Conservation (phyloP, 83 land plant genomes). For the Picea mariana region DNA sequence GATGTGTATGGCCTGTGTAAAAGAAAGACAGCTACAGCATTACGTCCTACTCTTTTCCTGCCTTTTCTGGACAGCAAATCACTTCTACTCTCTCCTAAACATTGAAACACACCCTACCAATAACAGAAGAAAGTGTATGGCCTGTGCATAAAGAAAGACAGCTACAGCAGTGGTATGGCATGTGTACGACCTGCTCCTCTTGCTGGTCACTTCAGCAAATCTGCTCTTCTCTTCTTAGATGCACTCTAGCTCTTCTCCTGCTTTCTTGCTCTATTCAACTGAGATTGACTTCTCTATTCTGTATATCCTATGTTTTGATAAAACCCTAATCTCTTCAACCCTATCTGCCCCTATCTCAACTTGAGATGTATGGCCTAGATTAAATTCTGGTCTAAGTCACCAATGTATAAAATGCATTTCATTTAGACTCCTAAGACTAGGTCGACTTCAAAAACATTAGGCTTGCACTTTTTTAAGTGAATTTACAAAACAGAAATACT, state of each 20-base stretch:
- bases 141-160: neutral
- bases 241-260: too few relatives aligned
- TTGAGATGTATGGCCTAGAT: neutral
- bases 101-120: too few relatives aligned
- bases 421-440: neutral
- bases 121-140: neutral
- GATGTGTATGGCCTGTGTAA: too few relatives aligned
- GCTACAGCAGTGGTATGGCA: neutral
- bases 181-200: neutral
- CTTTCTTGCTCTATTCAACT: too few relatives aligned
- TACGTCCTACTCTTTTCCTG: too few relatives aligned
- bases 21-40: too few relatives aligned
- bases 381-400: neutral
- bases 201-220: neutral
- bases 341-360: neutral
- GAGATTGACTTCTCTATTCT: too few relatives aligned
- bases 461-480: neutral
- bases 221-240: neutral
- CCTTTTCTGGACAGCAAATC: too few relatives aligned
- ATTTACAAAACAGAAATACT: neutral
- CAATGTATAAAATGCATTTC: neutral
- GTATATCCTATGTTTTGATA: too few relatives aligned
- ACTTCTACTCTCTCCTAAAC: too few relatives aligned
- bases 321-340: too few relatives aligned
- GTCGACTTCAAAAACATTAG: neutral